Conservation (phyloP, 2,329 filamentous ascomycete genomes). For the Talaromyces verruculosus region DNA sequence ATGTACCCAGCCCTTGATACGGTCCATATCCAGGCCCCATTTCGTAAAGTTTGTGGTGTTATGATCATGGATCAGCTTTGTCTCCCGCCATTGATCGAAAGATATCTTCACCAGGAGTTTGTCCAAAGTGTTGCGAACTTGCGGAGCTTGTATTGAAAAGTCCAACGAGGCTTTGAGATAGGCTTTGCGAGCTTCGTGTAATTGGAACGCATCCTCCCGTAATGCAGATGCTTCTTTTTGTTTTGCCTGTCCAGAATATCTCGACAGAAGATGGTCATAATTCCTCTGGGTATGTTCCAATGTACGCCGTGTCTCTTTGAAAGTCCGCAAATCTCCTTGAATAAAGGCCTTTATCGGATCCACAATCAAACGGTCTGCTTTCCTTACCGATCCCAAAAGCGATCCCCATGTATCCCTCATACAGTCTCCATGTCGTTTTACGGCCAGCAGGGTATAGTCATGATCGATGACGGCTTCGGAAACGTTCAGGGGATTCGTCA, state of each 20-base stretch:
- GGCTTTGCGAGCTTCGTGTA: slow-evolving; percentile 86
- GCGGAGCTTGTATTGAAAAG: slow-evolving; percentile 83
- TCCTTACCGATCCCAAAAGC: slow-evolving; percentile 70
- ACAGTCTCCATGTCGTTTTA: slow-evolving; percentile 81
- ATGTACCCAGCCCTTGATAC: slow-evolving; percentile 86
- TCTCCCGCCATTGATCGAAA: slow-evolving; percentile 83
- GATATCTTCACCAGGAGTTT: slow-evolving; percentile 82
- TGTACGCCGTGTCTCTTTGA: slow-evolving; percentile 77
- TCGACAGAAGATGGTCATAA: slow-evolving; percentile 77
- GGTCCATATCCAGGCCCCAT: slow-evolving; percentile 79
- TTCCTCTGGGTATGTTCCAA: slow-evolving; percentile 79
- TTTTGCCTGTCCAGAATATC: slow-evolving; percentile 83
- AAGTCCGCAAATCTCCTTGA: slow-evolving; percentile 72
- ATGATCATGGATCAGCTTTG: slow-evolving; percentile 69
- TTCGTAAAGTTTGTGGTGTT: slow-evolving; percentile 62
- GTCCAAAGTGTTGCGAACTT: slow-evolving; percentile 80
- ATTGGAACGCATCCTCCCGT: slow-evolving; percentile 90
- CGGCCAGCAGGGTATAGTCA: slow-evolving; percentile 86
- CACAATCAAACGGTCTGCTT: slow-evolving; percentile 71
- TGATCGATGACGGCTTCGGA: slow-evolving; percentile 88
- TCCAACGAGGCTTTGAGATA: slow-evolving; percentile 94
- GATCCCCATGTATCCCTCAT: slow-evolving; percentile 85
- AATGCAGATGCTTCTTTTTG: slow-evolving; percentile 89
- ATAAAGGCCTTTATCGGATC: slow-evolving; percentile 83
- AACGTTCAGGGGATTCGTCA: slow-evolving; percentile 69